These are phyloP conservation scores for Podospora comata DNA, from an alignment of 495 filamentous ascomycete species.

Conservation along the genomic window DNA sequence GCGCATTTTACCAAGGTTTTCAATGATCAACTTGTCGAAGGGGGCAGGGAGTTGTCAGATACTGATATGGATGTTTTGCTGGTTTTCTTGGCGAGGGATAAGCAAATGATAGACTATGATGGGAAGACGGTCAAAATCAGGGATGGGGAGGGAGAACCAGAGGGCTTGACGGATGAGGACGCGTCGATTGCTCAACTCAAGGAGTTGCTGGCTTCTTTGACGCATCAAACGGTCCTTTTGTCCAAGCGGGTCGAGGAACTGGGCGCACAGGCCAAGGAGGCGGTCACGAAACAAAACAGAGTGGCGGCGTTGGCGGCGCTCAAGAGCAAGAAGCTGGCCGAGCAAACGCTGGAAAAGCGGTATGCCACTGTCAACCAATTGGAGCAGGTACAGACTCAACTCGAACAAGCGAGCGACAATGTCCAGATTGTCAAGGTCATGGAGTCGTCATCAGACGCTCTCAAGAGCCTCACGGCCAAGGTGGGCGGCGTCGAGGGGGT, in stretches of 20 bases:
- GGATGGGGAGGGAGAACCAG: slow-evolving; percentile 38
- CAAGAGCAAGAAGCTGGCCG: slow-evolving; percentile 76
- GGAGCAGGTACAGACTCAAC: slow-evolving; percentile 72
- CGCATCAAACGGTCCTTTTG: slow-evolving; percentile 54
- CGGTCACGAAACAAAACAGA: slow-evolving; percentile 67
- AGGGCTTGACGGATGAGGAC: slow-evolving; percentile 68
- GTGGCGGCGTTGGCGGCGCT: slow-evolving; percentile 70
- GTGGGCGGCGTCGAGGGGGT: slow-evolving; percentile 75
- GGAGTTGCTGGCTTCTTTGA: slow-evolving; percentile 59
- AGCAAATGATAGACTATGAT: slow-evolving; percentile 60
- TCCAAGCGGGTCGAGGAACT: slow-evolving; percentile 56
- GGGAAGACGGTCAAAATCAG: slow-evolving; percentile 74
- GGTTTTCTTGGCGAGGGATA: slow-evolving; percentile 70
- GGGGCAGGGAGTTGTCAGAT: slow-evolving; percentile 54
- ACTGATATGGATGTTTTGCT: slow-evolving; percentile 67
- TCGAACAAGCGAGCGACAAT: slow-evolving; percentile 82
- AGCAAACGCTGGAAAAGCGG: slow-evolving; percentile 64
- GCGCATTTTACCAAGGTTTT: slow-evolving; percentile 61
- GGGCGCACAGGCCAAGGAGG: slow-evolving; percentile 59
- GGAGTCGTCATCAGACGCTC: slow-evolving; percentile 67
- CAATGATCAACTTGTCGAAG: slow-evolving; percentile 47
- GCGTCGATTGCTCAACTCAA: slow-evolving; percentile 75
- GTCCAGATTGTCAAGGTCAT: slow-evolving; percentile 76
- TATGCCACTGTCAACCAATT: slow-evolving; percentile 71
- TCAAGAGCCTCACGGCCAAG: slow-evolving; percentile 68